Percentiles rank a stretch among this genome's conserved stretches.
phyloP scores from a whole-genome alignment of 257 asterid genomes.

The Capsicum baccatum region DNA sequence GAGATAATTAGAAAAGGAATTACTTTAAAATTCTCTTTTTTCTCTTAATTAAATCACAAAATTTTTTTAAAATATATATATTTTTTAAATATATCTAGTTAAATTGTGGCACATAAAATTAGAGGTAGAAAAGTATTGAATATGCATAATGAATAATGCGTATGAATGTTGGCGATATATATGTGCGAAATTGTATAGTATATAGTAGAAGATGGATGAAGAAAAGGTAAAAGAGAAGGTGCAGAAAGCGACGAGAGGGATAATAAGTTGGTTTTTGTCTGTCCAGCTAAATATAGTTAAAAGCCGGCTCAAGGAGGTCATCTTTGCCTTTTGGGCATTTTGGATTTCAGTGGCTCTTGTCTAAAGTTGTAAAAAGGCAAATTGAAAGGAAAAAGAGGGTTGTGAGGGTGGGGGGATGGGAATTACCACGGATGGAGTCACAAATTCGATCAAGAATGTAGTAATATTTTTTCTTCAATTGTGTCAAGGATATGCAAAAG shows the following conservation, averaged over 20 bases:
- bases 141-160: background rate
- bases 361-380: constrained; percentile 29
- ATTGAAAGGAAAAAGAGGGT: background rate
- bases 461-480: too few relatives aligned
- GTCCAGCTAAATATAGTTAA: constrained; percentile 94
- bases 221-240: constrained; percentile 28
- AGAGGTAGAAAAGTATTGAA: too few relatives aligned
- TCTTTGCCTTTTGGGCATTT: constrained; percentile 65
- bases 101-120: too few relatives aligned
- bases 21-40: too few relatives aligned
- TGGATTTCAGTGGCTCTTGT: constrained; percentile 56
- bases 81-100: too few relatives aligned
- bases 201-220: background rate
- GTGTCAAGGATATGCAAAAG: too few relatives aligned
- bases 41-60: too few relatives aligned
- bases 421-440: too few relatives aligned
- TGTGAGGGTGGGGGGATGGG: background rate
- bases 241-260: constrained; percentile 69
- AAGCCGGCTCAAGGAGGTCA: constrained; percentile 95
- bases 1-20: too few relatives aligned
- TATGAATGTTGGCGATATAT: background rate
- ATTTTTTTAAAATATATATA: too few relatives aligned
- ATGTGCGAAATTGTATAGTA: background rate
- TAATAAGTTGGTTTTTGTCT: constrained; percentile 84
- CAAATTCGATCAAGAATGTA: too few relatives aligned